Base-by-base conservation (phyloP, 257 asterid species). In the Lycium ferocissimum region DNA sequence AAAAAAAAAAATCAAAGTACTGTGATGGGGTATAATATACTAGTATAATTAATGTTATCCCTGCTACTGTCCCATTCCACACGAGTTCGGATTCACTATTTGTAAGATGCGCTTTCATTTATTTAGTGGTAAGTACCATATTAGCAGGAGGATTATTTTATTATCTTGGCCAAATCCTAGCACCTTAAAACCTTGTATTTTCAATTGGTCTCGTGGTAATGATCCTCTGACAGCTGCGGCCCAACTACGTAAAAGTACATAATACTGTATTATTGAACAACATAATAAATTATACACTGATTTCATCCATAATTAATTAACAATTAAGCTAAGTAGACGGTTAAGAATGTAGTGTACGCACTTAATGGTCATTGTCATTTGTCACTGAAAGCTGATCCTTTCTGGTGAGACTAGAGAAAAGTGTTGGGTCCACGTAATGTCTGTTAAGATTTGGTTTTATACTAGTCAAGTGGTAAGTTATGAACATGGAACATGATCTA, bases 201-300 rank as follows among this genome's bases (percentile, higher is more conserved):
- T 22, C 26, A 5, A 76, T n/a, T 53, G 26, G 59, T 22, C 65
- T 53, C 65, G 4, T 51, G 45, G 82, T 51, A 4, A 3, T 14
- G 63, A 76, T 76, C 61, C 63, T 13, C 15, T 49, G 81, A 76
- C 82, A 76, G 82, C 82, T 7, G 82, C 15, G 65, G 26, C 22
- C 5, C 82, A 51, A 13, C 47, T 53, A 8, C 1, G 63, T 22
- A 14, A 53, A 26, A 51, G 82, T 76, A 26, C 26, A 76, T 76
- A 76, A 22, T 76, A 51, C 49, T 76, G 26, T 76, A 22, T 47
- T 73, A 12, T 11, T 75, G 61, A 75, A 73, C 61, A 12, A 5
- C 2, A 76, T 26, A 0, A 20, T 22, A 1, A 49, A 76, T 49
- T 22, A 22, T 6, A 76, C 13, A 76, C 45, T 12, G 62, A 26